Evolutionary conservation across 176 grass and related monocot genomes (phyloP), one percentile per base, ranked within the genome.

Genomic region (Hyparrhenia diplandra): DNA sequence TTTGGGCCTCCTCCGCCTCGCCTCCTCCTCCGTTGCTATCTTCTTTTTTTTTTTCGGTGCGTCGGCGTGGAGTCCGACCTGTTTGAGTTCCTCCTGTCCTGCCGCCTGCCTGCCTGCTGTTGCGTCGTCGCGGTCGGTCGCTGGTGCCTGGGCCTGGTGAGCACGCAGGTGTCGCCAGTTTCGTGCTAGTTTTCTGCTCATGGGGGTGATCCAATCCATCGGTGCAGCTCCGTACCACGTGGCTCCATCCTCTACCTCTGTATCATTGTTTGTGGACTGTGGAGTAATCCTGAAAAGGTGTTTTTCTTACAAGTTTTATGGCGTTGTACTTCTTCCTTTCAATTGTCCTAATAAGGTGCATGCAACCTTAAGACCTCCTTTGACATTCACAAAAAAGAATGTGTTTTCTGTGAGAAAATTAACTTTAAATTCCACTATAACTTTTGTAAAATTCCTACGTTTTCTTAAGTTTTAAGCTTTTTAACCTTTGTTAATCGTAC

Each of bases 101-200:
- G 40, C 40, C 40, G 40, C 40, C 40, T 42, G 40, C 40, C 43
- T 42, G 40, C 40, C 30, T 72, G 47, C 36, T 36, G 87, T 61
- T 89, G 88, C 67, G 59, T 90, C 67, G 83, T 86, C 88, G 73
- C 83, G 59, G 73, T 86, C 83, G 58, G 61, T 70, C 36, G 67
- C 16, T 82, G 52, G 54, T 59, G 75, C 49, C 42, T 46, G 47
- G 73, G 75, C 49, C 42, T 46, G 47, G 73, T 71, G 79, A 49
- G 46, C 46, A 18, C 16, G 46, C 16, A 49, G 52, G 54, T 60
- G 75, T 31, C 42, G 25, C 57, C 25, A 2, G 39, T 31, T 79
- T 67, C 42, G n/a, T 12, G 27, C 51, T 7, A 2, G 77, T 54
- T 21, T 23, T 1, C 62, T 29, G 46, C 60, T 36, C 6, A 8